Evolutionary conservation across 2,329 filamentous ascomycete species (phyloP), one percentile per base, ranked within the genome.

Genomic region (Xylaria sp.): DNA sequence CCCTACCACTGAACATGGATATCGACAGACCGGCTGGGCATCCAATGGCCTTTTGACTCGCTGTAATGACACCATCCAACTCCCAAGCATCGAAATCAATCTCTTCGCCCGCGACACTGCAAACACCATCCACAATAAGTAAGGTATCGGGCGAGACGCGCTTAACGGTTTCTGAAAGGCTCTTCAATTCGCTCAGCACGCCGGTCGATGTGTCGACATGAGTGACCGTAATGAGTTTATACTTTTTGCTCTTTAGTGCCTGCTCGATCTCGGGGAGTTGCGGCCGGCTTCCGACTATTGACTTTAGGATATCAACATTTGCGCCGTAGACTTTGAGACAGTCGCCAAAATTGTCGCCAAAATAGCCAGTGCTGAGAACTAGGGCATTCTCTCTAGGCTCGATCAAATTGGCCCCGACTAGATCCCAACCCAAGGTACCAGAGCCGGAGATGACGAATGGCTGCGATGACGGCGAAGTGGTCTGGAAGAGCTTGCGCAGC

Each of bases 151-250:
- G 95, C 65, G 92, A 96, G 67, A 97, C 92, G 56, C 86, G 85
- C 76, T 91, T 91, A 54, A 98, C 91, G 52, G 96, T 82, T 74
- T 94, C 91, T 35, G 92, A 88, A 60, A 99, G 82, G 60, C 88
- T 83, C 83, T 96, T 90, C 72, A 98, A 87, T 77, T 98, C 94
- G 74, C 91, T 96, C 52, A 99, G 82, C 25, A 99, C 95, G 70
- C 95, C 95, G 38, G 95, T 99, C 3, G 94, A 97, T 23, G 95
- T 99, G 76, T 99, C 95, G 66, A 97, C 94, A 77, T 99, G 95
- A 11, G 95, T 99, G 68, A 98, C 90, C 43, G 94, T 98, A 73
- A 99, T 80, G 66, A 94, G 78, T 85, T 98, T 98, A 85, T 96
- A 98, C 74, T 91, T 88, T 83, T 95, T 96, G 82, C 92, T 87